Base-by-base conservation (phyloP, 345 rosid genomes). In the Laguncularia racemosa region DNA sequence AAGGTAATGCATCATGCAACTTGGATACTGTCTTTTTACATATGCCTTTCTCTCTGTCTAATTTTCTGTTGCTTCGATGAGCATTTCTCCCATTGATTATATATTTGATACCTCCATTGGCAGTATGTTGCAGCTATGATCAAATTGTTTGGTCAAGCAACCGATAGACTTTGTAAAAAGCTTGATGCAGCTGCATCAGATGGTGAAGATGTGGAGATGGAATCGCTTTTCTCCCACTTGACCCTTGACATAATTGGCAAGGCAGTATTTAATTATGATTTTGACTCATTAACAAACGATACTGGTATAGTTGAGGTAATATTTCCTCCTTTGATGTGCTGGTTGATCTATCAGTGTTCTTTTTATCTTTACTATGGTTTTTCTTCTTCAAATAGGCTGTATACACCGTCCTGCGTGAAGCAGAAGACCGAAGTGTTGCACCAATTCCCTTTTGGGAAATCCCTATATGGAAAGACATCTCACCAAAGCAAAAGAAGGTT, bases 111-210 rank as follows among this genome's bases (percentile, higher is more conserved):
- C 51, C 40, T 64, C 66, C 43, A 28, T 50, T 49, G 69, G 57
- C 68, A 92, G 98, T 92, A 86, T 71, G 97, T 92, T 58, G 81
- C 89, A 43, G 91, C 97, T 55, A 92, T 92, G 98, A 81, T 92
- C 61, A 67, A 75, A 72, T 74, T 92, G 63, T 92, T 92, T 56
- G 93, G 89, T 61, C 67, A 81, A 79, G 91, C 93, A 62, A 77
- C 97, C 16, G 76, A 86, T 62, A 83, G 95, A 80, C 98, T 92
- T 60, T 86, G 96, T 66, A 61, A 72, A 65, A 92, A 89, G 76
- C 84, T 92, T 17, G 84, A 81, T 71, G 66, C 60, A 21, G 97
- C 97, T 68, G 91, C 95, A 69, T 70, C 84, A 48, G 74, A 74
- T 50, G 86, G 89, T 44, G 97, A 92, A 76, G 79, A 78, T 63